Conservation (phyloP, 495 filamentous ascomycete genomes). For the Glonium stellatum region DNA sequence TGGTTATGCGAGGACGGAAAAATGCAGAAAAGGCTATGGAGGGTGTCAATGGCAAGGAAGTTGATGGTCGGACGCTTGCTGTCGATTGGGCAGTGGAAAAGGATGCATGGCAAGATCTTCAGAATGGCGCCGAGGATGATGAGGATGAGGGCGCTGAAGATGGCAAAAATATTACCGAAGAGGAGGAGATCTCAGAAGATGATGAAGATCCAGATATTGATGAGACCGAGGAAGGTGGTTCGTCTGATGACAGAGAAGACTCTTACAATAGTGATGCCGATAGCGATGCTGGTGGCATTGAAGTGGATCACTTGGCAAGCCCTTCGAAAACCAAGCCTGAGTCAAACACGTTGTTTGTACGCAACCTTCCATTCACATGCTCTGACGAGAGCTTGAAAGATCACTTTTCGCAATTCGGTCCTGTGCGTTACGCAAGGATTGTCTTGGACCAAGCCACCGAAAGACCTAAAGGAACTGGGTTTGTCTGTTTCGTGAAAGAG, state of each 20-base stretch:
- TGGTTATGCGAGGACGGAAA: constrained; percentile 77
- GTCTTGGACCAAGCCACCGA: constrained; percentile 80
- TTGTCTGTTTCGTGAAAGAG: constrained; percentile 81
- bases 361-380: constrained; percentile 84
- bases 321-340: constrained; percentile 45
- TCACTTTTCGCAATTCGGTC: constrained; percentile 79
- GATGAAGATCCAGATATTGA: constrained; percentile 30
- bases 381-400: constrained; percentile 71
- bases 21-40: constrained; percentile 87
- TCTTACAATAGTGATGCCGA: constrained; percentile 29
- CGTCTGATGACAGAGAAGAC: constrained; percentile 25
- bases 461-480: constrained; percentile 82
- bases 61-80: constrained; percentile 79
- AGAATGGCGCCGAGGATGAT: constrained; percentile 36
- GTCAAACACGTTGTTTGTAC: constrained; percentile 76
- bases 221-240: constrained; percentile 36
- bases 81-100: constrained; percentile 98
- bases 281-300: constrained; percentile 27
- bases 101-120: constrained; percentile 65
- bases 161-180: constrained; percentile 35
- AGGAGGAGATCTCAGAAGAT: constrained; percentile 31
- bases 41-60: constrained; percentile 76
- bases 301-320: constrained; percentile 10
- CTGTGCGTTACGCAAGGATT: constrained; percentile 76
- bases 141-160: constrained; percentile 30